A percentile compares a stretch with the other conserved stretches of the same genome.
phyloP scores from a whole-genome alignment of 2,329 filamentous ascomycete species.

The Ophiostoma ulmi region DNA sequence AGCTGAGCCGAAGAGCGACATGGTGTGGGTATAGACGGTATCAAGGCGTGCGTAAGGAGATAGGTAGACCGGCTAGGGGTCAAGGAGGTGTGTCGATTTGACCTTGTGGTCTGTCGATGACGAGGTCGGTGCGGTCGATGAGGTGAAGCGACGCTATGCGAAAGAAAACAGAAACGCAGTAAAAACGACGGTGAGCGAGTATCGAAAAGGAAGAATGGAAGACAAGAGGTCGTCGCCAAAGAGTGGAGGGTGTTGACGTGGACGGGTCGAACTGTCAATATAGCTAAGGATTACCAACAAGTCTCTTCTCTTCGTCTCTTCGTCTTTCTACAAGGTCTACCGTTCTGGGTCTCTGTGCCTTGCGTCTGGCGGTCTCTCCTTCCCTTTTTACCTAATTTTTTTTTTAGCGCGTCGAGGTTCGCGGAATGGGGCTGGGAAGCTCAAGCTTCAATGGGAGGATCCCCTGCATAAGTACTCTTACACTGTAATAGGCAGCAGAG shows the following conservation, averaged over 20 bases:
- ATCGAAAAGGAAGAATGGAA: background rate
- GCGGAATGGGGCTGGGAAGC: constrained; percentile 20
- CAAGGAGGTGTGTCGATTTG: background rate
- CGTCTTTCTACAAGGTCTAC: background rate
- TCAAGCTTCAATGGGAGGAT: constrained; percentile 9
- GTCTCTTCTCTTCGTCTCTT: background rate
- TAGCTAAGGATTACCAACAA: constrained; percentile 4
- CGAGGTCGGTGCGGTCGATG: background rate
- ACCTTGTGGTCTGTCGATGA: background rate
- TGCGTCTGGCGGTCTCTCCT: background rate
- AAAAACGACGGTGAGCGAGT: constrained; percentile 4
- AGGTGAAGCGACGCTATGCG: background rate
- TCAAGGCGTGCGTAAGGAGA: background rate
- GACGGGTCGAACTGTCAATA: background rate
- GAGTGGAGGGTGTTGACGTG: background rate
- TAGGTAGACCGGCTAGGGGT: background rate
- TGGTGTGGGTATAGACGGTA: constrained; percentile 35
- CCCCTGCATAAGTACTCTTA: background rate
- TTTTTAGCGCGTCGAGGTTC: constrained; percentile 24
- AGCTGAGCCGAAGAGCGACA: constrained; percentile 52
- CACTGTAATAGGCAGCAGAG: constrained; percentile 8
- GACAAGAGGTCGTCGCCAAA: background rate
- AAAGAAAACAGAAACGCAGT: background rate
- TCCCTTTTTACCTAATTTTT: constrained; percentile 16
- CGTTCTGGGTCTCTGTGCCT: background rate